Evolutionary conservation across 2,329 filamentous ascomycete species (phyloP), one percentile per base, ranked within the genome.

Genomic region (Byssochlamys sp.): DNA sequence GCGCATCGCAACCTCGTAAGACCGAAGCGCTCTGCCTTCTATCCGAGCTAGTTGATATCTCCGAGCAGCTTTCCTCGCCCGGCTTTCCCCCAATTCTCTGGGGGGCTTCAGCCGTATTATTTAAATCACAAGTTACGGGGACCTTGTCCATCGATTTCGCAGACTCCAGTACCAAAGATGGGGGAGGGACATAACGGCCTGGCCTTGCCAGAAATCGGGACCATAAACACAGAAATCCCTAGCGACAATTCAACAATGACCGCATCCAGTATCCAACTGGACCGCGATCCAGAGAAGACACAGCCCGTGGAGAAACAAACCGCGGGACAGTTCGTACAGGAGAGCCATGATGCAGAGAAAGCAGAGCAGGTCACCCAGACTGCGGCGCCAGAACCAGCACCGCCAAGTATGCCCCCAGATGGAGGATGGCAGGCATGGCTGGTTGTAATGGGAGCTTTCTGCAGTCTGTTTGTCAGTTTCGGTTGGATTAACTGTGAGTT

Each of bases 401-500:
- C 25, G 4, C 25, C 19, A 10, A 51, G 49, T 51, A 26, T 51
- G 49, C 49, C 49, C 56, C 71, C 71, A 0, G 71, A 72, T 28
- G 70, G 70, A 19, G 70, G 71, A 4, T 39, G 61, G 1, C 52
- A 61, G 33, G 71, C 71, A 6, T 73, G 71, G 71, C 60, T 65
- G 0, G 66, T 69, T 0, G 70, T 71, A 1, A 55, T 66, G 1
- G 71, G 69, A 5, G 65, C 66, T 9, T 68, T 62, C 57, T 69
- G 65, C 60, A 62, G 62, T 52, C 64, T 71, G 60, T 58, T 67
- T 10, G 63, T 64, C 27, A 66, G 64, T 45, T 70, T 71, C 60
- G 69, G 69, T 31, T 77, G 74, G 73, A 67, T 77, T 54, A 76
- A 75, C 58, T 70, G 68, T 61, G 52, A 54, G 63, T 59, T 14